Evolutionary conservation across 164 flowering plant species (phyloP), one percentile per base, ranked within the genome.

Genomic region (Berberis vulgaris): DNA sequence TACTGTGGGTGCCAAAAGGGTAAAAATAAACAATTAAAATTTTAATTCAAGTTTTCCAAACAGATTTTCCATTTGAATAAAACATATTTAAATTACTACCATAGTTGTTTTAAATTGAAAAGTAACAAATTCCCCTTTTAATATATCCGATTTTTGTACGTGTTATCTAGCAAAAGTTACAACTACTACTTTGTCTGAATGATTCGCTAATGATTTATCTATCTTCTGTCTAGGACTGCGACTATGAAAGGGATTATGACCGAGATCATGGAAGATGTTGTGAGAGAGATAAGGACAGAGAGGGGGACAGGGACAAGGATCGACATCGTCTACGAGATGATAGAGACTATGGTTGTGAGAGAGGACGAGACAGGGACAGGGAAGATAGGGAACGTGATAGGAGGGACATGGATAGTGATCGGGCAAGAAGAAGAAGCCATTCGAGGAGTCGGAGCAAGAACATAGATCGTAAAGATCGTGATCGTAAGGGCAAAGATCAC

Each of bases 391-490:
- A 79, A 7, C 70, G 85, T 49, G 94, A 90, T 26, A 82, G 93
- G 67, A 79, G 93, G 66, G 96, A 85, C 40, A 86, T 84, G 71
- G 90, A 86, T 26, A 26, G 26, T 26, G 26, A 26, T n/a, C 81
- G 88, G n/a, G 89, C 82, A 43, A 81, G 96, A 76, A 82, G 83
- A 26, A 77, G 88, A 73, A 84, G 93, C 65, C 76, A 54, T 54
- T 83, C 93, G 76, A 72, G 88, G 41, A 82, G 89, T 62, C 72
- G 86, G 42, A 83, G 90, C 66, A 73, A 85, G 72, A 86, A 82
- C 26, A 81, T 80, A 26, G 26, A 26, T 26, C 26, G 26, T 26
- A 26, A 26, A 26, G 26, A 26, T 26, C 26, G 26, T 26, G 26
- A 26, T 60, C 85, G 89, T 45, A 82, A 81, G 7, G 83, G 77